Percentiles rank a stretch among this genome's conserved stretches.
Evolutionary conservation across 2,329 filamentous ascomycete species (phyloP).

Genomic region (Cercospora brassicicola): DNA sequence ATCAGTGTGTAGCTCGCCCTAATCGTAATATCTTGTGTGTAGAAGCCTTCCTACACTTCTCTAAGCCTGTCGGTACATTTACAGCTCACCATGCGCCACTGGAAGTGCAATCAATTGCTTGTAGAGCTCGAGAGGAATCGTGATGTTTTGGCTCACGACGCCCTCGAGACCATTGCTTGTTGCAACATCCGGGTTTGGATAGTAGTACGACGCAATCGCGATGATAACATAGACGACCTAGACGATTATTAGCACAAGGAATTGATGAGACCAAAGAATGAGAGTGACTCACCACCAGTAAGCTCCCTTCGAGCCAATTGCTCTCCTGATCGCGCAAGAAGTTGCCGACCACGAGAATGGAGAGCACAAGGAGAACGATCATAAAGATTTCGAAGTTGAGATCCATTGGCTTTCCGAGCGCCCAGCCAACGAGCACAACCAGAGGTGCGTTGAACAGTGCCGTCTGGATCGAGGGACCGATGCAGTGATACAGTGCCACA

Average conservation of each 20-base stretch:
- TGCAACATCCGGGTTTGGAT: constrained; percentile 52
- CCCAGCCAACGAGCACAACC: constrained; percentile 81
- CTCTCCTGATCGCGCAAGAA: constrained; percentile 84
- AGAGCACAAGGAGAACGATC: constrained; percentile 74
- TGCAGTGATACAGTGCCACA: constrained; percentile 78
- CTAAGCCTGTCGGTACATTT: neutral
- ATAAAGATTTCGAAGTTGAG: constrained; percentile 90
- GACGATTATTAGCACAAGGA: neutral
- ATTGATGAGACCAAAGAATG: neutral
- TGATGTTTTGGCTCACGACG: constrained; percentile 18
- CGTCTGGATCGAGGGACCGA: constrained; percentile 84
- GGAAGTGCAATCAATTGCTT: constrained; percentile 22
- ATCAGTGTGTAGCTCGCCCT: neutral
- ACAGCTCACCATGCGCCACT: constrained; percentile 8
- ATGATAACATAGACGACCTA: constrained; percentile 63
- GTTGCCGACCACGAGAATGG: constrained; percentile 67
- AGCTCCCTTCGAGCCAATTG: constrained; percentile 83
- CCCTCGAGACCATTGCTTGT: constrained; percentile 23
- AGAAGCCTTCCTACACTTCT: neutral
- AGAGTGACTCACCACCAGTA: constrained; percentile 59
- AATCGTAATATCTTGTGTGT: neutral
- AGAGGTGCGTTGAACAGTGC: constrained; percentile 84
- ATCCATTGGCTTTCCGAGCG: constrained; percentile 64
- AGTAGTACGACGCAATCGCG: constrained; percentile 62
- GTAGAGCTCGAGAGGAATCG: constrained; percentile 23